Evolutionary conservation across 2,329 filamentous ascomycete species (phyloP), one percentile per base, ranked within the genome.

Genomic region (Dothistroma pini): DNA sequence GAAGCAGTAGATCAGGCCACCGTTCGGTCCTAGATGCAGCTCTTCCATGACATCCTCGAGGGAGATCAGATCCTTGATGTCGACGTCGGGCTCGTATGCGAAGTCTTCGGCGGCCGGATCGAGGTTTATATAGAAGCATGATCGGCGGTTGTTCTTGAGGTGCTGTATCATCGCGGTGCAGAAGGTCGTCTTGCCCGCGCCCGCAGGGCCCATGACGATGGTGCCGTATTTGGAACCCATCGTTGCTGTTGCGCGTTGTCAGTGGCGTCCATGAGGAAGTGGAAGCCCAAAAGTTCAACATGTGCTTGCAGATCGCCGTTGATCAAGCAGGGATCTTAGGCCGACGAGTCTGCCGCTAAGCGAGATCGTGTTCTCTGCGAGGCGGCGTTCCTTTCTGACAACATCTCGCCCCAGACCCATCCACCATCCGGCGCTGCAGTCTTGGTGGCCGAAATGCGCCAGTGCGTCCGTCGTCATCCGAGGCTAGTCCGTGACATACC

Each of bases 1-100:
- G 78, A 97, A 96, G 79, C 93, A 97, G 82, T 96, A 96, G 71
- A 97, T 93, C 55, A 97, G 83, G 11, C 92, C 93, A 63, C 93
- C 93, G 72, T 97, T 97, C 62, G 93, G 93, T 5, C 93, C 93
- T 11, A 96, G 83, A 38, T 88, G 86, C 80, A 96, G 87, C 77
- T 97, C 92, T 71, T 96, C 93, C 93, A 97, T 97, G 69, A 95
- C 93, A 83, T 97, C 93, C 73, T 95, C 89, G 63, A 97, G 86
- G 12, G 89, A 91, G 76, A 97, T 96, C 65, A 97, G 85, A 70
- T 97, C 92, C 76, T 92, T 93, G 81, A 97, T 97, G 77, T 97
- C 93, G 71, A 96, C 86, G 75, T 96, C 93, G 22, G 93, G 95
- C 69, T 90, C 83, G 78, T 96, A 96, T 72, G 89, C 88, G 77